Percentiles rank a stretch among this genome's conserved stretches.
Evolutionary conservation across 352 stramenopile species (phyloP).

Genomic region (Pythium oligandrum): DNA sequence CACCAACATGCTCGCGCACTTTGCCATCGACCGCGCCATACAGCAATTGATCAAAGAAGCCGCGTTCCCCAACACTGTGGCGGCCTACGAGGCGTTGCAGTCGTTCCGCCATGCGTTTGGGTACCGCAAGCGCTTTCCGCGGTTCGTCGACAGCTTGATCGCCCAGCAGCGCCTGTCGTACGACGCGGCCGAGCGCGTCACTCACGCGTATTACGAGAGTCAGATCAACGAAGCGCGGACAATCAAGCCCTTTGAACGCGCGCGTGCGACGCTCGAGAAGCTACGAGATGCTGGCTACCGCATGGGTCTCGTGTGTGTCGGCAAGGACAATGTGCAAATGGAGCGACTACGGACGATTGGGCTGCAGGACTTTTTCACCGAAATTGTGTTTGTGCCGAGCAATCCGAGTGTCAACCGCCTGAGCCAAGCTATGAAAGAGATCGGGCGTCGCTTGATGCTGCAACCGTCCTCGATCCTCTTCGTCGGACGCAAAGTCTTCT

Average conservation of each 20-base stretch:
- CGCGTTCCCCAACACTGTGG: constrained; percentile 61
- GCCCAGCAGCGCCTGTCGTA: constrained; percentile 37
- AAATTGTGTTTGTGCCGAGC: constrained; percentile 60
- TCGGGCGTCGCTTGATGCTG: constrained; percentile 51
- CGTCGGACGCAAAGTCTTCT: constrained; percentile 80
- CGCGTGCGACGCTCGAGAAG: constrained; percentile 44
- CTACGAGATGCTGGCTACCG: constrained; percentile 49
- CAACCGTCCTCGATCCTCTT: constrained; percentile 76
- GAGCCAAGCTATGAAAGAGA: constrained; percentile 71
- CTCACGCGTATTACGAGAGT: constrained; percentile 75
- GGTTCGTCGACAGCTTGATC: constrained; percentile 76
- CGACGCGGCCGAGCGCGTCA: constrained; percentile 49
- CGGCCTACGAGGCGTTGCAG: constrained; percentile 67
- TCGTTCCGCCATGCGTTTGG: constrained; percentile 79
- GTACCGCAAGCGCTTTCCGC: constrained; percentile 79
- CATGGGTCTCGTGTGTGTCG: constrained; percentile 69
- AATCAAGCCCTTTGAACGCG: constrained; percentile 58
- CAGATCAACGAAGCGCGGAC: constrained; percentile 61
- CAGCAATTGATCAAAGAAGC: constrained; percentile 64
- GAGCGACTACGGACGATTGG: constrained; percentile 67
- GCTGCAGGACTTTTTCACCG: constrained; percentile 56
- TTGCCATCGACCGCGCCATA: constrained; percentile 73
- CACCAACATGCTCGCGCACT: constrained; percentile 70
- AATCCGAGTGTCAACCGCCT: constrained; percentile 62
- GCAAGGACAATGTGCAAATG: constrained; percentile 66